Conservation (phyloP, 2,329 filamentous ascomycete species). For the Chaetomiaceae sp. region DNA sequence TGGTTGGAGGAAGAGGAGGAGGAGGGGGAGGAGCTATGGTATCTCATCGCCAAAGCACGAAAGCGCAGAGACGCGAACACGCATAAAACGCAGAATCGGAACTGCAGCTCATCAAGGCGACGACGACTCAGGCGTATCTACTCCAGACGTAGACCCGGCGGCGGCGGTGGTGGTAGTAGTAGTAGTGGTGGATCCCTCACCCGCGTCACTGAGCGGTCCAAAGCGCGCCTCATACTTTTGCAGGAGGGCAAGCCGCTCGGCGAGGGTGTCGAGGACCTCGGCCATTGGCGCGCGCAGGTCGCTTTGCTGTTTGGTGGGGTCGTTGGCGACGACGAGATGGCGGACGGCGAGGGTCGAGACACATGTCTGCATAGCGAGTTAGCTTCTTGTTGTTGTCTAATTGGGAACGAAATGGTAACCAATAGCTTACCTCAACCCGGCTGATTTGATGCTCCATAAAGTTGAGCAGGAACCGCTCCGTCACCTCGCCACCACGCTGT, state of each 20-base stretch:
- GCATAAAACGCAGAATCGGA: neutral
- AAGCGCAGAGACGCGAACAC: neutral
- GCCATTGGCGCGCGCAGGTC: conserved; percentile 75
- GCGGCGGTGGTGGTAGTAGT: neutral
- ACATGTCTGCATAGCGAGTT: conserved; percentile 57
- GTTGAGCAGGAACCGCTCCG: conserved; percentile 80
- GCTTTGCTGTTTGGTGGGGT: conserved; percentile 57
- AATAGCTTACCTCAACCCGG: conserved; percentile 76
- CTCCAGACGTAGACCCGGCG: neutral
- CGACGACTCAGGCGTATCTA: conserved; percentile 2
- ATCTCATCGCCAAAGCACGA: no score
- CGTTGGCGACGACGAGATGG: conserved; percentile 70
- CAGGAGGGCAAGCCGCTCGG: conserved; percentile 59
- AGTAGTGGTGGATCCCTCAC: neutral
- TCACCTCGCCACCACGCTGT: conserved; percentile 72
- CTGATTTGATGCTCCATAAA: conserved; percentile 94
- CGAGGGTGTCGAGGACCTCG: conserved; percentile 61
- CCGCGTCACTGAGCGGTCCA: conserved; percentile 31
- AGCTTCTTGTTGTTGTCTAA: neutral
- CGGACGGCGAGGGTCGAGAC: conserved; percentile 74
- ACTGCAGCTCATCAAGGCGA: neutral
- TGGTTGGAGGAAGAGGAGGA: neutral
- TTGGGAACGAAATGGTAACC: neutral
- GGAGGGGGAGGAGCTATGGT: no score
- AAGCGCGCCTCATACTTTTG: conserved; percentile 54